Percentiles rank a stretch among this genome's conserved stretches.
Conservation (phyloP, 306 rosid genomes). For the Acmispon strigosus region DNA sequence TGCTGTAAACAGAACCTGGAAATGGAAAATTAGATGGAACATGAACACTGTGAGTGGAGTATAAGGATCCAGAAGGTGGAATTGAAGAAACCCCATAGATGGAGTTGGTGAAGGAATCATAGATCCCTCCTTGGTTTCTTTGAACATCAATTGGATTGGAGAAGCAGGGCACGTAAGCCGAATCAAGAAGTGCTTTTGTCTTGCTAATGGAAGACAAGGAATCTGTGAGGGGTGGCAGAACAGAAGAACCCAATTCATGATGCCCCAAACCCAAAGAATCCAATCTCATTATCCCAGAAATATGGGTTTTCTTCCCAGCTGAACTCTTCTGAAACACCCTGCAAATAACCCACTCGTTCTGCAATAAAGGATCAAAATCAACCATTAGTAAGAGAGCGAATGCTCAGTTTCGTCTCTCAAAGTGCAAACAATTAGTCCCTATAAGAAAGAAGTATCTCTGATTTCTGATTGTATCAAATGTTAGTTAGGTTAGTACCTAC, state of each 20-base stretch:
- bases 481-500: too few relatives aligned
- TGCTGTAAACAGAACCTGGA: slow-evolving; percentile 26
- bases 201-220: slow-evolving; percentile 41
- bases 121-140: slow-evolving; percentile 47
- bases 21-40: slow-evolving; percentile 21
- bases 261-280: slow-evolving; percentile 23
- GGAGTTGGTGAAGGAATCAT: slow-evolving; percentile 39
- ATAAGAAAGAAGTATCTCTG: too few relatives aligned
- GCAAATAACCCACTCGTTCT: slow-evolving; percentile 96
- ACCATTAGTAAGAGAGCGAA: too few relatives aligned
- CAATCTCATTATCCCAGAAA: slow-evolving; percentile 49
- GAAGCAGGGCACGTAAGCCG: slow-evolving; percentile 99
- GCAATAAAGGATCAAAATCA: slow-evolving; percentile 14
- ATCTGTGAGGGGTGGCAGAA: slow-evolving; percentile 67
- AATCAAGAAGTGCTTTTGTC: slow-evolving; percentile 31
- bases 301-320: slow-evolving; percentile 66
- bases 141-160: slow-evolving; percentile 67
- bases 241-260: slow-evolving; percentile 39
- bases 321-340: slow-evolving; percentile 82
- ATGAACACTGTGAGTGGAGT: slow-evolving; percentile 29
- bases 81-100: slow-evolving; percentile 34
- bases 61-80: slow-evolving; percentile 26
- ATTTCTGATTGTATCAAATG: too few relatives aligned
- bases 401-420: too few relatives aligned
- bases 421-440: too few relatives aligned